Conservation (phyloP, 177 flowering plant species). For the Vitis hybrid region DNA sequence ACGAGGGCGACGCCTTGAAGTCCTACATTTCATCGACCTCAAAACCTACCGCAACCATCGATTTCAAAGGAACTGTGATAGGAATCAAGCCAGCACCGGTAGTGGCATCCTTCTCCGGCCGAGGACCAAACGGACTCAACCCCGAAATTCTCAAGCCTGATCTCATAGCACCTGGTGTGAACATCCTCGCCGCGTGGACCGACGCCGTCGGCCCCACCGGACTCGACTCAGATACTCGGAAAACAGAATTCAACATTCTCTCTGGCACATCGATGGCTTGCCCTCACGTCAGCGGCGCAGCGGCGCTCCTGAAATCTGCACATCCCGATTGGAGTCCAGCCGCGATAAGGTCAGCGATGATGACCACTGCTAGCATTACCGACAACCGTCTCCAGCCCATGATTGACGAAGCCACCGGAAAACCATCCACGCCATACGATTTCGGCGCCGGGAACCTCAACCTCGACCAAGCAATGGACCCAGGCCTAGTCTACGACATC, state of each 20-base stretch:
- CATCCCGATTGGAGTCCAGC: conserved; percentile 92
- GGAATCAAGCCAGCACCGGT: conserved; percentile 89
- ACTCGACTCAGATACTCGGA: conserved; percentile 53
- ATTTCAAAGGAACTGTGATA: conserved; percentile 62
- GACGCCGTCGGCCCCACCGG: conserved; percentile 86
- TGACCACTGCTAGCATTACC: conserved; percentile 65
- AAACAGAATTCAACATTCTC: conserved; percentile 81
- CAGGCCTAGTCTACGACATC: conserved; percentile 79
- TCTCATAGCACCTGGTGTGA: conserved; percentile 91
- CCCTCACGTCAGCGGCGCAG: conserved; percentile 91
- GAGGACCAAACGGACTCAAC: conserved; percentile 75
- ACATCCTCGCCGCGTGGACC: conserved; percentile 92
- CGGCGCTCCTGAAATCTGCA: conserved; percentile 80
- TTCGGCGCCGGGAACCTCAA: conserved; percentile 79
- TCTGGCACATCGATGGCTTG: conserved; percentile 95
- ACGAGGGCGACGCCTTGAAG: conserved; percentile 61
- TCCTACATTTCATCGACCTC: conserved; percentile 41
- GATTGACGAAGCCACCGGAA: conserved; percentile 74
- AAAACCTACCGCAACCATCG: conserved; percentile 55
- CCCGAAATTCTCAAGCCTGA: conserved; percentile 91
- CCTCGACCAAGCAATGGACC: conserved; percentile 74
- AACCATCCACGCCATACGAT: conserved; percentile 61
- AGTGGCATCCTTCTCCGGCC: conserved; percentile 75
- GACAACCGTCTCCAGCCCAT: conserved; percentile 47
- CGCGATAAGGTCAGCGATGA: conserved; percentile 79